Evolutionary conservation across 345 rosid genomes (phyloP).

Genomic region (Boechera stricta): DNA sequence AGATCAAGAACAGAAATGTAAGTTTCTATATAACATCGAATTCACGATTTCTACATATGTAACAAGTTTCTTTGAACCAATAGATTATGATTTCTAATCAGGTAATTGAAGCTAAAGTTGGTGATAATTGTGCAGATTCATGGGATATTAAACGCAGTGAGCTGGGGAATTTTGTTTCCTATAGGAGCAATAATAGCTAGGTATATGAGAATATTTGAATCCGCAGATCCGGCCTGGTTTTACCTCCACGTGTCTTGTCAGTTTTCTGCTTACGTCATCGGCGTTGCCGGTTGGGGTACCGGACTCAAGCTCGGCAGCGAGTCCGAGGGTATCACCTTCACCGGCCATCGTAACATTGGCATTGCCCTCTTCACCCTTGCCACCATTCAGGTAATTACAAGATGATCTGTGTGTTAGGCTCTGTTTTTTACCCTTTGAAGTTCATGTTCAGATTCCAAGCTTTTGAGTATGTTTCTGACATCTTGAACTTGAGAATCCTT

Average conservation of each 20-base stretch:
- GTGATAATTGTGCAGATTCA: constrained; percentile 60
- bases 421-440: constrained; percentile 1
- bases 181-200: constrained; percentile 73
- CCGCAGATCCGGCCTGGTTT: constrained; percentile 92
- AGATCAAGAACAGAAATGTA: constrained; percentile 64
- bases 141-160: constrained; percentile 82
- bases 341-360: constrained; percentile 69
- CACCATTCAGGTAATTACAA: constrained; percentile 69
- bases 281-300: constrained; percentile 91
- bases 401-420: not conserved
- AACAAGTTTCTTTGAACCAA: not conserved
- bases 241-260: constrained; percentile 79
- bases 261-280: constrained; percentile 69
- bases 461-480: not conserved
- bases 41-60: not conserved
- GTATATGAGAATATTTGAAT: constrained; percentile 65
- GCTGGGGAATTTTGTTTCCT: constrained; percentile 90
- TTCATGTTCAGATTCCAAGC: not conserved
- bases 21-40: constrained; percentile 7
- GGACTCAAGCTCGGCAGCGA: constrained; percentile 87
- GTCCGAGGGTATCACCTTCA: constrained; percentile 52
- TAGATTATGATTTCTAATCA: not conserved
- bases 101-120: not conserved
- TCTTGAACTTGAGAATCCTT: not conserved
- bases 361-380: constrained; percentile 71